A percentile compares a stretch with the other conserved stretches of the same genome.
phyloP scores from a whole-genome alignment of 768 basidiomycete species.

The Lyophyllum atratum region DNA sequence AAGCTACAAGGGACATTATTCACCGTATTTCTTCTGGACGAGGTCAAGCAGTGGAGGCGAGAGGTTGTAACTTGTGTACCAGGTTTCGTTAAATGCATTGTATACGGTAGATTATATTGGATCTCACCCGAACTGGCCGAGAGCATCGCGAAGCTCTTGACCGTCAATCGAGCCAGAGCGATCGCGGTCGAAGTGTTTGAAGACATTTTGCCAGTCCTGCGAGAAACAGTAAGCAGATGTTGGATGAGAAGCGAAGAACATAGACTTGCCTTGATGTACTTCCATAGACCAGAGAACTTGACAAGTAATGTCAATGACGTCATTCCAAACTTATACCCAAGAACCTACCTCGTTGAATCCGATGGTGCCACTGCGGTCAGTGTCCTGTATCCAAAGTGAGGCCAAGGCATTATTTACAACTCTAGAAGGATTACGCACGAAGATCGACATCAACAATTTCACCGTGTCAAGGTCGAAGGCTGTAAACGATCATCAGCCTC shows the following conservation, averaged over 20 bases:
- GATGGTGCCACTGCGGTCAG: conserved; percentile 76
- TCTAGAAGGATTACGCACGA: conserved; percentile 50
- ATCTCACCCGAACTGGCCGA: conserved; percentile 70
- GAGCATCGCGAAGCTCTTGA: conserved; percentile 65
- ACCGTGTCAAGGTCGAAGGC: conserved; percentile 87
- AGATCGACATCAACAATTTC: conserved; percentile 81
- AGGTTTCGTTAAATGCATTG: background rate
- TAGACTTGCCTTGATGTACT: conserved; percentile 64
- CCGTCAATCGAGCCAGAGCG: conserved; percentile 78
- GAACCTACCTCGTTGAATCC: conserved; percentile 69
- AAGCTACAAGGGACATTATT: conserved; percentile 14
- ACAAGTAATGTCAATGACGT: conserved; percentile 20
- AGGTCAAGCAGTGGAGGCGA: conserved; percentile 65
- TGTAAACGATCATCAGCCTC: conserved; percentile 24
- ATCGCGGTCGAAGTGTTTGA: conserved; percentile 84
- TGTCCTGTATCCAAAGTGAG: conserved; percentile 42
- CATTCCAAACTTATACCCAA: background rate
- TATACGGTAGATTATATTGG: background rate
- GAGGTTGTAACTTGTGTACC: conserved; percentile 55
- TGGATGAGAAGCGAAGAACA: background rate
- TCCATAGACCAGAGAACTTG: conserved; percentile 77
- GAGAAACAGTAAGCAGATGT: background rate
- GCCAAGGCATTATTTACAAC: background rate
- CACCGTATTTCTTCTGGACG: conserved; percentile 81
- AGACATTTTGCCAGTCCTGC: conserved; percentile 83